Percentiles rank a stretch among this genome's conserved stretches.
Evolutionary conservation across 495 filamentous ascomycete species (phyloP).

Genomic region (Staphylotrichum longicolle): DNA sequence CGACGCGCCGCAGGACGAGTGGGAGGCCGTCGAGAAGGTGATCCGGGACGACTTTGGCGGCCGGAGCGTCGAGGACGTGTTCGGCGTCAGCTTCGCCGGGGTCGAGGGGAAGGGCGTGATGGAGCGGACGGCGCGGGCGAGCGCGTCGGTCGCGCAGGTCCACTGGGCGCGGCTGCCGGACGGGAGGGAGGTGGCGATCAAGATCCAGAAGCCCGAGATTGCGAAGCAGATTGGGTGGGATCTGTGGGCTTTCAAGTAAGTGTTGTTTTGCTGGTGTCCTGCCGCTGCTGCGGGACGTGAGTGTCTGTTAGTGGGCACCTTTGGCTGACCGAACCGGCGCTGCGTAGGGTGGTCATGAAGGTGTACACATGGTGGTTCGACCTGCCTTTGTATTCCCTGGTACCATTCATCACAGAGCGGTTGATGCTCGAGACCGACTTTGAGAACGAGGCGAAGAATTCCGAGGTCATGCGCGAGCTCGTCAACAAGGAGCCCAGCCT

Average conservation of each 20-base stretch:
- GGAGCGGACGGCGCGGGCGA: constrained; percentile 82
- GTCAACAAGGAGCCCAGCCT: constrained; percentile 76
- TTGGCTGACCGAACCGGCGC: constrained; percentile 14
- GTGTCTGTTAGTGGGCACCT: neutral
- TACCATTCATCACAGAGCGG: constrained; percentile 86
- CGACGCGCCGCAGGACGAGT: constrained; percentile 92
- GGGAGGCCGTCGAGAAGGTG: constrained; percentile 82
- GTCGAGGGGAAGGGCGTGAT: constrained; percentile 69
- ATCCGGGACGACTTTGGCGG: constrained; percentile 85
- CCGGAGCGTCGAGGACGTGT: constrained; percentile 77
- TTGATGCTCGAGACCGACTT: constrained; percentile 93
- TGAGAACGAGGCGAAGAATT: constrained; percentile 82
- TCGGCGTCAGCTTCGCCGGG: constrained; percentile 76
- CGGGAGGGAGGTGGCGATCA: constrained; percentile 87
- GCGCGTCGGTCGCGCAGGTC: constrained; percentile 91
- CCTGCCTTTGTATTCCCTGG: constrained; percentile 80
- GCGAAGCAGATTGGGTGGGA: constrained; percentile 86
- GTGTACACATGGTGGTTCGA: constrained; percentile 82
- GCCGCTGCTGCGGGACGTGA: too few species aligned
- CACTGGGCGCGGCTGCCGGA: constrained; percentile 86
- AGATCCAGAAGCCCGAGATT: constrained; percentile 96
- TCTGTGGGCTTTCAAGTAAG: constrained; percentile 89
- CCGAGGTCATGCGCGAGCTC: constrained; percentile 74
- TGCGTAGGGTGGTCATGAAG: constrained; percentile 62
- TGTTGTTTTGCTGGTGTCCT: constrained; percentile 4